Evolutionary conservation across 2,329 filamentous ascomycete genomes (phyloP).

Genomic region (Diplodia scrobiculata): DNA sequence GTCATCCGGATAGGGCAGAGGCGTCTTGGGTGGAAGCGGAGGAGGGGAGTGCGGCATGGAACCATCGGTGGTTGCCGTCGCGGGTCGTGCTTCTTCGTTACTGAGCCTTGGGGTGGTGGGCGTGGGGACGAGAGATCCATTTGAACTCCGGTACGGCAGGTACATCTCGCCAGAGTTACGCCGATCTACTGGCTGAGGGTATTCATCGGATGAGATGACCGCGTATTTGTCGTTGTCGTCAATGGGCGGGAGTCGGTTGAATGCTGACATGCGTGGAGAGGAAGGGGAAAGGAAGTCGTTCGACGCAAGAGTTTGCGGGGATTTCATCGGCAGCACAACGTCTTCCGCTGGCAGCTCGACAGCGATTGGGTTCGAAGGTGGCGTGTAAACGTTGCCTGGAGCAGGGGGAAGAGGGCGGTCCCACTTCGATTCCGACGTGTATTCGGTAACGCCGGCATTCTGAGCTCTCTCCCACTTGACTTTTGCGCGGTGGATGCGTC

Average conservation of each 20-base stretch:
- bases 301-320: constrained; percentile 31
- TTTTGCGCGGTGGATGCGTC: constrained; percentile 78
- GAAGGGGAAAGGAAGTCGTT: constrained; percentile 51
- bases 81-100: constrained; percentile 37
- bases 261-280: constrained; percentile 41
- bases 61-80: constrained; percentile 30
- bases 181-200: constrained; percentile 47
- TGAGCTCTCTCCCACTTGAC: constrained; percentile 61
- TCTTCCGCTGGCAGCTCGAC: constrained; percentile 64
- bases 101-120: constrained; percentile 36
- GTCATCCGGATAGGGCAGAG: constrained; percentile 38
- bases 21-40: constrained; percentile 48
- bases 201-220: constrained; percentile 63
- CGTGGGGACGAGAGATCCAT: constrained; percentile 24
- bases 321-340: constrained; percentile 40
- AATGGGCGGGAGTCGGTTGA: constrained; percentile 36
- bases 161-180: constrained; percentile 12
- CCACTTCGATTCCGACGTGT: constrained; percentile 33
- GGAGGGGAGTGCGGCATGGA: constrained; percentile 39
- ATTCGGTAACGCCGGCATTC: constrained; percentile 32
- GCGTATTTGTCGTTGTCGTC: constrained; percentile 72
- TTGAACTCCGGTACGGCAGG: constrained; percentile 27
- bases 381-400: constrained; percentile 40
- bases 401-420: constrained; percentile 36
- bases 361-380: constrained; percentile 53